Evolutionary conservation across 441 rosid genomes (phyloP).

Genomic region (Rhodomyrtus psidioides): DNA sequence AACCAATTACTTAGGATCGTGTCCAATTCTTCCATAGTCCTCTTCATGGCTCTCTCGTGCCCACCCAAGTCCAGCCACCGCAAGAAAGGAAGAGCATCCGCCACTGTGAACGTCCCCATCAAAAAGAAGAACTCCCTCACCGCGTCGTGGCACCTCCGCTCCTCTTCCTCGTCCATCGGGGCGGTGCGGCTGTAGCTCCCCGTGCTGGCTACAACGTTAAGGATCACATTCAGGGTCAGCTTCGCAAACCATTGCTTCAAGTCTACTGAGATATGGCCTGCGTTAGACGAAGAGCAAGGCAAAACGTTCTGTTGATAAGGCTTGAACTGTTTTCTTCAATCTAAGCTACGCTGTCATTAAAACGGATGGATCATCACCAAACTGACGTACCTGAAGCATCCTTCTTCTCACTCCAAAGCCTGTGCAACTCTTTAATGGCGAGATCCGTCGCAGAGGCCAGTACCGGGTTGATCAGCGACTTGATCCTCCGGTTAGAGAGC

Average conservation of each 20-base stretch:
- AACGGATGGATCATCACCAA: too few species aligned
- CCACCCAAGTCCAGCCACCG: neutral
- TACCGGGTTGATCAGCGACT: slow-evolving; percentile 7
- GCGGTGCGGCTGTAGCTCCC: neutral
- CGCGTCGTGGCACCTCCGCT: neutral
- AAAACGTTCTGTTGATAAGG: too few species aligned
- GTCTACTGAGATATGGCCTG: neutral
- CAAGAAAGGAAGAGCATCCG: neutral
- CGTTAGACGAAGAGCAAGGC: neutral
- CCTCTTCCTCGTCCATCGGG: neutral
- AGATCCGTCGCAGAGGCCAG: neutral
- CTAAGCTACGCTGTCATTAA: too few species aligned
- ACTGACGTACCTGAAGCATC: neutral
- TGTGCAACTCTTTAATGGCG: slow-evolving; percentile 7
- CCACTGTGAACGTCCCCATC: neutral
- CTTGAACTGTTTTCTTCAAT: too few species aligned
- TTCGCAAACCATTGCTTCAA: neutral
- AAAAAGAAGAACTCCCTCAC: neutral
- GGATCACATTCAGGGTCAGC: neutral
- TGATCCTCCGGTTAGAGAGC: slow-evolving; percentile 30
- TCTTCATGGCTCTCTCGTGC: neutral
- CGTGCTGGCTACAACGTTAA: neutral
- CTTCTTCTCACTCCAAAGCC: slow-evolving; percentile 10
- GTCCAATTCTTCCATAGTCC: neutral
- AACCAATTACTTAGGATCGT: neutral